Base-by-base conservation (phyloP, 495 filamentous ascomycete species). In the Penicillium cinerascens region DNA sequence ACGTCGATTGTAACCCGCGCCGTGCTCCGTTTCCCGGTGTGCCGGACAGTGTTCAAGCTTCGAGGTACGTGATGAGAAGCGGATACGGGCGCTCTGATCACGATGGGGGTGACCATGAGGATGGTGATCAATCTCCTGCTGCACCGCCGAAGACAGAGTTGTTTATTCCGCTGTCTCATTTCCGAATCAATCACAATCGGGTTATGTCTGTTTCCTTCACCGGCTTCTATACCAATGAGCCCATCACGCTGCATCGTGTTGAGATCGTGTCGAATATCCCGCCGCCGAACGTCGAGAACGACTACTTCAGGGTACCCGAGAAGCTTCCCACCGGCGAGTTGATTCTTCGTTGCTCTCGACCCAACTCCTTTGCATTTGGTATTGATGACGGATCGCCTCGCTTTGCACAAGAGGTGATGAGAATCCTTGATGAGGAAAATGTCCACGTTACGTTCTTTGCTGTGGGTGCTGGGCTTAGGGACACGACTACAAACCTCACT, bases 371-470 rank as follows among this genome's bases (percentile, higher is more conserved):
- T 65, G 87, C 87, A 0, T 88, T 91, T 64, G 87, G 87, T 45
- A 91, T 91, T 58, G 87, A 91, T 65, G 87, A 91, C 66, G 87
- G 87, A 6, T 72, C 81, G 52, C 87, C 87, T 6, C 50, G 71
- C 27, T 76, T 75, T 50, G 84, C 87, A 5, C 75, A 82, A 56
- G 60, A 79, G 52, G 82, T 91, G 33, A 82, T 88, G 78, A 60
- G 76, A 21, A 82, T 86, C 27, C 72, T 91, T 47, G 77, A 82
- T 10, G 76, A 80, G 10, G 87, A 83, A 29, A 44, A 64, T 36
- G 84, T 91, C 53, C 77, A 79, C 52, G 85, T 87, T 1, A 91
- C 87, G 1, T 91, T 91, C 69, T 91, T 91, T 68, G 88, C 85
- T 33, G 87, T 90, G 38, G 87, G 87, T 1, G 69, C 77, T 6